Base-by-base conservation (phyloP, 345 rosid genomes). In the Euclidium syriacum region DNA sequence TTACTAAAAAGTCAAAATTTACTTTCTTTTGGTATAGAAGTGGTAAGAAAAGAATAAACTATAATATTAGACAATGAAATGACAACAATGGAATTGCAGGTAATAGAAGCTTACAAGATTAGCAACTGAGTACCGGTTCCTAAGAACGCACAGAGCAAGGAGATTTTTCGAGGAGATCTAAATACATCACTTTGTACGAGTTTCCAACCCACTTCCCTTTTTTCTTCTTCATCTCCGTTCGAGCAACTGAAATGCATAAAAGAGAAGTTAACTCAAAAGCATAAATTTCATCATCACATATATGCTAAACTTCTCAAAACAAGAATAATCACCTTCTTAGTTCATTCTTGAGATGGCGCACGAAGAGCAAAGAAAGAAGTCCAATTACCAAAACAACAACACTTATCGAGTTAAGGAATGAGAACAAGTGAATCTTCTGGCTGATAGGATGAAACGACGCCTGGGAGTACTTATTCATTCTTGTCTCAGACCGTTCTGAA, bases 41-140 rank as follows among this genome's bases (percentile, higher is more conserved):
- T 30, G 23, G 29, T 65, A 29, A 38, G 5, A 9, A 46, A 33
- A 14, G 46, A 24, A 14, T 14, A 52, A 43, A 42, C 24, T 38
- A 7, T 10, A 49, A 9, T 29, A 7, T 10, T 41, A 0, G 3
- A 41, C 39, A 29, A 30, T 16, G 52, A 34, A 67, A 34, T 33
- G 50, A 20, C 35, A 12, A 38, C 9, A 60, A 39, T 11, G 41
- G 30, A 70, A 25, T 4, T 18, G 7, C 10, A 17, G 64, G 20
- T 20, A 6, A 16, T 0, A 50, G 84, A 40, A 61, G 71, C 92
- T 85, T 81, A 88, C 98, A 78, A 43, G 60, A 81, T 72, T 58
- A 91, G 68, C 48, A 88, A 66, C 71, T 91, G 98, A 72, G 82
- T 75, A 38, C 98, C 98, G 16, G 77, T 52, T 38, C 96, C 98